Base-by-base conservation (phyloP, 805 yeast genomes). In the Ogataea populi-albae region DNA sequence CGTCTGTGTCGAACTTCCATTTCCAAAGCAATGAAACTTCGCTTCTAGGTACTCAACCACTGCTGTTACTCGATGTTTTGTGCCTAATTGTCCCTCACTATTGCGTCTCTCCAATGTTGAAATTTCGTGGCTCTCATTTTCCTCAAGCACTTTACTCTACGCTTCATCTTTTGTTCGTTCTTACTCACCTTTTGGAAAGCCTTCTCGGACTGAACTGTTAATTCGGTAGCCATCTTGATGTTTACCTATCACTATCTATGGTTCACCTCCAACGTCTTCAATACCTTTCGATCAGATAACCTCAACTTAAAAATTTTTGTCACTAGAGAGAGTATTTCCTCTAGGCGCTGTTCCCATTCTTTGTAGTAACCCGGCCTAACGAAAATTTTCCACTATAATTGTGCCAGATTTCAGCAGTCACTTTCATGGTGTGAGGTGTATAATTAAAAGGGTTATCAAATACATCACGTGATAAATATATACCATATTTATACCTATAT, bases 181-280 rank as follows among this genome's bases (percentile, higher is more conserved):
- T 25, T 23, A 73, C 94, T 70, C 79, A 86, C 95, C 94, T 93
- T 93, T 83, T 93, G 98, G 96, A 84, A 93, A 88, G 98, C 98
- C 79, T 95, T 91, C 83, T 93, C 98, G 71, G 97, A 85, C 84
- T 93, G 98, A 79, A 93, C 98, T 73, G 96, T 91, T 79, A 93
- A 87, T 83, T 93, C 98, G 75, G 98, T 85, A 71, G 98, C 94
- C 98, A 91, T 93, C 77, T 77, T 78, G 39, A 38, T 35, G 44
- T 45, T 46, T 46, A 47, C 54, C 49, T 30, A 30, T 20, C 23
- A 19, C 8, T 7, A 19, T 20, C 33, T 18, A 15, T 11, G n/a
- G 12, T n/a, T 18, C 25, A 32, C n/a, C n/a, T n/a, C n/a, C n/a
- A n/a, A n/a, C n/a, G n/a, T n/a, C n/a, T n/a, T n/a, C n/a, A n/a